These are phyloP conservation scores for Cicer cuneatum DNA, from an alignment of 306 rosid species.

Conservation along the genomic window DNA sequence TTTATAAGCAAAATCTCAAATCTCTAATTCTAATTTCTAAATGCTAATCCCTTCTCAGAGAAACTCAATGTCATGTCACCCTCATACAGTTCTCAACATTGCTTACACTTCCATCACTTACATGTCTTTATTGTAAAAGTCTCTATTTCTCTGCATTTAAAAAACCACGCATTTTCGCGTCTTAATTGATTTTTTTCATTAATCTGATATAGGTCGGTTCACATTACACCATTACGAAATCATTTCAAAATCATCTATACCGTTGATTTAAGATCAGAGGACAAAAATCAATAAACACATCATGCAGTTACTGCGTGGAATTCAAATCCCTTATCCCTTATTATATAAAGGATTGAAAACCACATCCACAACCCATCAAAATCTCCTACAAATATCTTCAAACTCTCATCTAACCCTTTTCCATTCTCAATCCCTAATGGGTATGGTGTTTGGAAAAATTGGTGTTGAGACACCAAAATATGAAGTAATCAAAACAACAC, in stretches of 20 bases:
- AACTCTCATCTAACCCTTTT: background rate
- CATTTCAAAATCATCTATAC: background rate
- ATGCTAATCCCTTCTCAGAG: slow-evolving; percentile 48
- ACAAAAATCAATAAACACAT: background rate
- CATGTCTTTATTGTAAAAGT: background rate
- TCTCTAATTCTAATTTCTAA: slow-evolving; percentile 33
- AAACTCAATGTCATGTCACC: background rate
- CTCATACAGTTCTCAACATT: slow-evolving; percentile 2
- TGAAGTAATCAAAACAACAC: slow-evolving; percentile 58
- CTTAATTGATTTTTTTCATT: no score
- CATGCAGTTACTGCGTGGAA: background rate
- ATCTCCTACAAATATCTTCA: background rate
- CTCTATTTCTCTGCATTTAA: no score
- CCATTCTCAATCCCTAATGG: slow-evolving; percentile 57
- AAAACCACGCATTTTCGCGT: no score
- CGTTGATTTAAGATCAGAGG: background rate
- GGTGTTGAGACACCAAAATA: slow-evolving; percentile 73
- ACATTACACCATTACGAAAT: background rate
- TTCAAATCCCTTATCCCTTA: background rate
- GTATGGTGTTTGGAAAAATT: slow-evolving; percentile 81
- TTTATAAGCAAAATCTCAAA: slow-evolving; percentile 14
- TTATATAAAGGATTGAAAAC: slow-evolving; percentile 26
- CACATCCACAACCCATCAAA: background rate
- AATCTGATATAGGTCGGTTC: slow-evolving; percentile 38
- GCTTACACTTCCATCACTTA: background rate